phyloP scores from a whole-genome alignment of 208 protist species.

The Novymonas esmeraldas region DNA sequence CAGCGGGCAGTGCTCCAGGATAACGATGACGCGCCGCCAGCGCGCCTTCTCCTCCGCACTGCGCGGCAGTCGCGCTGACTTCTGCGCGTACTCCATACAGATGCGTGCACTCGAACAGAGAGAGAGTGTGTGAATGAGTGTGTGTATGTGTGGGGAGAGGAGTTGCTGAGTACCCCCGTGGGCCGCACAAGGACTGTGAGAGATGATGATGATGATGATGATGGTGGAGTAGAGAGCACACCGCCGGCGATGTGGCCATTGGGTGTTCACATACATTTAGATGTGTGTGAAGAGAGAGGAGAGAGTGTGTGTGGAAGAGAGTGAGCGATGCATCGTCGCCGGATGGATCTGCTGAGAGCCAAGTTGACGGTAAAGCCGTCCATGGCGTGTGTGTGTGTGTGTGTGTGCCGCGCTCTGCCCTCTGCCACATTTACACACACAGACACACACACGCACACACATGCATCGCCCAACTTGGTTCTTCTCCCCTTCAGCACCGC shows the following conservation, averaged over 20 bases:
- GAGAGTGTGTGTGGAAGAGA: background rate
- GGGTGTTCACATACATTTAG: no score
- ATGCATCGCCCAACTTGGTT: background rate
- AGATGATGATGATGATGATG: background rate
- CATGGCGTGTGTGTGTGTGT: background rate
- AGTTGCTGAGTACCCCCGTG: no score
- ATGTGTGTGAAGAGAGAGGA: background rate
- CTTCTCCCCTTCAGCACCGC: background rate
- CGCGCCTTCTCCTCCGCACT: constrained; percentile 87
- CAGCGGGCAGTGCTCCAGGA: constrained; percentile 95
- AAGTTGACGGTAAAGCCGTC: background rate
- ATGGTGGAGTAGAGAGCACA: background rate
- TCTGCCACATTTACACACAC: no score
- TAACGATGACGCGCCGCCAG: constrained; percentile 93
- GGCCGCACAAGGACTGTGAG: background rate
- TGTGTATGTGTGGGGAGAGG: background rate
- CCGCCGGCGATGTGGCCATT: no score
- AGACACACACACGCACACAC: background rate
- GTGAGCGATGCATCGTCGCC: no score
- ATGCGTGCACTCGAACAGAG: background rate
- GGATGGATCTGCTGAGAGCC: no score
- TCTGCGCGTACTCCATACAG: constrained; percentile 81
- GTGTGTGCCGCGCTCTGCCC: background rate
- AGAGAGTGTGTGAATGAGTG: background rate
- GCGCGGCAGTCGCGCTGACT: constrained; percentile 84